phyloP scores from a whole-genome alignment of 129 eudicot species.

The Pulicaria dysenterica region DNA sequence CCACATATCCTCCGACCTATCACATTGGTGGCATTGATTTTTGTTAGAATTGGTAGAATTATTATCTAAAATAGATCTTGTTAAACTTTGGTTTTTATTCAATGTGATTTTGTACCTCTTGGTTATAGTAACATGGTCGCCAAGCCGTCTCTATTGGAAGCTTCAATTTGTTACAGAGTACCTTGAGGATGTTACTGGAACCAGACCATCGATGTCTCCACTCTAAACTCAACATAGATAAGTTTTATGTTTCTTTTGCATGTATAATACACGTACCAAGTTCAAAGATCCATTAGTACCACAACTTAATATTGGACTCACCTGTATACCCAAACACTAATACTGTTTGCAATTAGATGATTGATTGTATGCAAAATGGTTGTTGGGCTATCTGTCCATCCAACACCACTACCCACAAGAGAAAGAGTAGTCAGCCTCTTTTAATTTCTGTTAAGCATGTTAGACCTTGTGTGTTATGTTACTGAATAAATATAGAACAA shows the following conservation, averaged over 20 bases:
- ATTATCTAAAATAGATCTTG: slow-evolving; percentile 4
- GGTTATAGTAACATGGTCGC: slow-evolving; percentile 57
- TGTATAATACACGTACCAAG: neutral
- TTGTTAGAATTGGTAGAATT: neutral
- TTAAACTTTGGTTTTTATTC: neutral
- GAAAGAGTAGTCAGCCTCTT: slow-evolving; percentile 1
- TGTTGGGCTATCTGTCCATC: slow-evolving; percentile 47
- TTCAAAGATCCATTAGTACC: neutral
- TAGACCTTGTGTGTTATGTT: slow-evolving; percentile 3
- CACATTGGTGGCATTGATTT: slow-evolving; percentile 6
- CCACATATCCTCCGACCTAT: slow-evolving; percentile 71
- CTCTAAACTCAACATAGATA: slow-evolving; percentile 34
- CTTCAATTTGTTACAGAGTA: slow-evolving; percentile 54
- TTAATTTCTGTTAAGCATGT: neutral
- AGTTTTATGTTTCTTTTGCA: neutral
- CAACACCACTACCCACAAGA: slow-evolving; percentile 26
- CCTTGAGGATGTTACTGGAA: slow-evolving; percentile 58
- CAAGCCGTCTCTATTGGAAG: slow-evolving; percentile 49
- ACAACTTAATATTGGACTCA: neutral
- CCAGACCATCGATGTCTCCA: slow-evolving; percentile 56
- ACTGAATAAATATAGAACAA: slow-evolving; percentile 8
- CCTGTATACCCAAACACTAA: slow-evolving; percentile 56
- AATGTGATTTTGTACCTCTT: slow-evolving; percentile 35
- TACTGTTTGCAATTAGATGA: slow-evolving; percentile 42
- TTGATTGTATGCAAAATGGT: slow-evolving; percentile 46